Evolutionary conservation across 371 early-diverging fungal genomes (phyloP), one percentile per base, ranked within the genome.

Genomic region (Rhizopus stolonifer): DNA sequence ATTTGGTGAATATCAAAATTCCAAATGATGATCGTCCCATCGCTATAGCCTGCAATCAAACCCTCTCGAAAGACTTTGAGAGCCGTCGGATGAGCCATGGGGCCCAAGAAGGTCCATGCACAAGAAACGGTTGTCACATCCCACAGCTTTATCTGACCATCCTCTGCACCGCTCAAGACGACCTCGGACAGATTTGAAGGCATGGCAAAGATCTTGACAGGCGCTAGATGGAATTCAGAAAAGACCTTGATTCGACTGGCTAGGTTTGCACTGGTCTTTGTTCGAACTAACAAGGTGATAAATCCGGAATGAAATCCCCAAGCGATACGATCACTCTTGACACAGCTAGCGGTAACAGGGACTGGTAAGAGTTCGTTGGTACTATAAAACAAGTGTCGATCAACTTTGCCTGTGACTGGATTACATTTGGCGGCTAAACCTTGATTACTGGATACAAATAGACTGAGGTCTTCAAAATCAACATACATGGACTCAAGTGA

Each of bases 261-360:
- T 32, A 46, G 54, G 10, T 43, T 47, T 2, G 60, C 47, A 25
- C 52, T 61, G 25, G 58, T 33, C 24, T 69, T 60, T 8, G 53
- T 63, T 33, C 64, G 8, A 3, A 43, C 50, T 9, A 73, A 65
- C 32, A 80, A 50, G 7, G 75, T 74, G 15, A 80, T 58, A 45
- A 43, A 71, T 0, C 78, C 76, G 14, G 60, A 21, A 5, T 36
- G 49, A 51, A 66, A 70, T 17, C 80, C 78, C 80, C 80, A 80
- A 6, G 75, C 33, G 23, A 75, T 74, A 13, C 76, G 72, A 39
- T 75, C 63, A n/a, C 62, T 60, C 19, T 77, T 74, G 19, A 75
- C 60, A 26, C 58, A 45, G 4, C 71, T 59, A 0, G 63, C 59
- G 2, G 65, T 63, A 1, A 80, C 52, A 17, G 45, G 60, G 0